A percentile compares a stretch with the other conserved stretches of the same genome.
Conservation (phyloP, 345 rosid genomes). For the Aquilaria yunnanensis region DNA sequence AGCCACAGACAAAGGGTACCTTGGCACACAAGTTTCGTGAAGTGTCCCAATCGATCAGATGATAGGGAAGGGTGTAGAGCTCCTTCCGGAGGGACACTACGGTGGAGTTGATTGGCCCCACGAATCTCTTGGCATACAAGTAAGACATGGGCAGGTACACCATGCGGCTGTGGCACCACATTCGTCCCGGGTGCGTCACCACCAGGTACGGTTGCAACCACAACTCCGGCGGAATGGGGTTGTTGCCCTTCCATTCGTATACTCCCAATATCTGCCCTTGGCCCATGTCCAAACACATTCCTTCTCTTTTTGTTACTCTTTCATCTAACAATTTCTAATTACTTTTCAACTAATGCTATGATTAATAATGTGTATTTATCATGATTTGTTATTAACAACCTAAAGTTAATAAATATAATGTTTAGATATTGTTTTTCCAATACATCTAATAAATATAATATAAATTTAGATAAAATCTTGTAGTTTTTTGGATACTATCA, state of each 20-base stretch:
- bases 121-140: constrained; percentile 57
- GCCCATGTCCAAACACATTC: not conserved
- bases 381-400: too few relatives aligned
- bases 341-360: too few relatives aligned
- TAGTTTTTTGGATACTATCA: too few relatives aligned
- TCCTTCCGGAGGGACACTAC: constrained; percentile 47
- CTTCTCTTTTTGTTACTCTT: too few relatives aligned
- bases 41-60: constrained; percentile 42
- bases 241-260: constrained; percentile 73
- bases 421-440: too few relatives aligned
- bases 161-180: constrained; percentile 49
- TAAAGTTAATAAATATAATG: too few relatives aligned
- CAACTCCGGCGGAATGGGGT: constrained; percentile 59
- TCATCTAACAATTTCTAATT: too few relatives aligned
- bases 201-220: constrained; percentile 58
- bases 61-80: constrained; percentile 41
- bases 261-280: constrained; percentile 50
- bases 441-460: too few relatives aligned
- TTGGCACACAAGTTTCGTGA: constrained; percentile 40
- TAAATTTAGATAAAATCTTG: too few relatives aligned
- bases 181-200: constrained; percentile 51
- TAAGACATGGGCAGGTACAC: constrained; percentile 59
- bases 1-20: constrained; percentile 18
- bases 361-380: too few relatives aligned
- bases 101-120: constrained; percentile 33